Evolutionary conservation across 495 filamentous ascomycete genomes (phyloP).

Genomic region (Penicillium dipodomyicola): DNA sequence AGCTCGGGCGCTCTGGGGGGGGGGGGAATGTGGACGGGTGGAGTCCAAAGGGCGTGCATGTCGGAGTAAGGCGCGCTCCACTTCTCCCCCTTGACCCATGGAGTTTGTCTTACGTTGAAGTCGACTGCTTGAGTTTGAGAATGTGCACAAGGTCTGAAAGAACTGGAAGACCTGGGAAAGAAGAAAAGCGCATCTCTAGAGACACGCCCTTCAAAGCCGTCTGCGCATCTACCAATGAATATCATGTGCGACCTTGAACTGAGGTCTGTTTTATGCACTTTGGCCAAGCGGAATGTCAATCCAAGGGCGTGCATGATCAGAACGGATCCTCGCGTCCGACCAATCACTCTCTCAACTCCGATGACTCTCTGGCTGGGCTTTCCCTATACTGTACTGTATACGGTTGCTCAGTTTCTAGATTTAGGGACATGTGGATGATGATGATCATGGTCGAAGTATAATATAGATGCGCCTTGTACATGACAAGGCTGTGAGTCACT

Average conservation of each 20-base stretch:
- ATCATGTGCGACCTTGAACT: not conserved
- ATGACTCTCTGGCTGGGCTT: conserved; percentile 14
- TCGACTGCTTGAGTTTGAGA: not conserved
- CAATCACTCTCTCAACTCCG: conserved; percentile 12
- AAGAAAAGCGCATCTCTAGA: not conserved
- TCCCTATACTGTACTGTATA: conserved; percentile 4
- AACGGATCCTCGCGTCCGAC: conserved; percentile 6
- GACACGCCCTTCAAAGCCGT: not conserved
- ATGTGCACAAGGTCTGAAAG: not conserved
- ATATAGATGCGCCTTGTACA: not conserved
- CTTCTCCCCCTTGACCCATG: conserved; percentile 12
- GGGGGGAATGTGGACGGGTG: conserved; percentile 24
- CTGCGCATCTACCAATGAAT: not conserved
- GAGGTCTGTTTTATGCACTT: not conserved
- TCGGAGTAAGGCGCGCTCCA: conserved; percentile 28
- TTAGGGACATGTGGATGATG: not conserved
- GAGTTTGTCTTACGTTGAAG: not conserved
- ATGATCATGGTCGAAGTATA: not conserved
- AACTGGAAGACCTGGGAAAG: not conserved
- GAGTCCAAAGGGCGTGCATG: conserved; percentile 31
- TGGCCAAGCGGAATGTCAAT: conserved; percentile 27
- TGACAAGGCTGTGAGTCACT: conserved; percentile 10
- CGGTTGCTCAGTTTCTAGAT: not conserved
- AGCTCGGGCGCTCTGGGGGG: conserved; percentile 6
- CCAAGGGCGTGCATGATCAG: conserved; percentile 26